phyloP scores from a whole-genome alignment of 2,329 filamentous ascomycete species.

The Zymoseptoria crescenta region DNA sequence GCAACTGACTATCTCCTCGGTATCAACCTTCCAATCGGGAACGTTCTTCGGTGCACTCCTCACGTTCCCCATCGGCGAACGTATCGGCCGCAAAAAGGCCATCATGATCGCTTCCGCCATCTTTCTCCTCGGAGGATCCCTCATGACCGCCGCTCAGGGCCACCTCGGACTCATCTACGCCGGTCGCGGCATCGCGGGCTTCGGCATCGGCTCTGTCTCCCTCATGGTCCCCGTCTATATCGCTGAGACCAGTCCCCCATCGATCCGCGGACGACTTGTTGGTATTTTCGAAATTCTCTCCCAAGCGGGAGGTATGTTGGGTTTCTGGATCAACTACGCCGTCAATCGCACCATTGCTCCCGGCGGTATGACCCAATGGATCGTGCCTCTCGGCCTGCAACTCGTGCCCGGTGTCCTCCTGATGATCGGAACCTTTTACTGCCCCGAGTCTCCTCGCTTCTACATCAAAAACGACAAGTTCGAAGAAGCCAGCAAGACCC shows the following conservation, averaged over 20 bases:
- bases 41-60: constrained; percentile 35
- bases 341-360: constrained; percentile 37
- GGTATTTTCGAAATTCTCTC: constrained; percentile 61
- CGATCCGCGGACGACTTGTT: constrained; percentile 56
- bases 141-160: constrained; percentile 33
- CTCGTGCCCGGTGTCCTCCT: constrained; percentile 35
- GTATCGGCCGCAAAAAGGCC: constrained; percentile 42
- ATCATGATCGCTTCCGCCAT: constrained; percentile 40
- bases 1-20: background rate
- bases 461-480: constrained; percentile 18
- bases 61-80: constrained; percentile 42
- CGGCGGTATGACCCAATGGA: constrained; percentile 49
- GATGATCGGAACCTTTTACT: constrained; percentile 31
- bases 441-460: constrained; percentile 29
- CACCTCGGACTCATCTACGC: constrained; percentile 31
- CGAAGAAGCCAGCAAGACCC: constrained; percentile 35
- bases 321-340: constrained; percentile 39
- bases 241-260: constrained; percentile 46
- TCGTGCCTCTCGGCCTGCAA: constrained; percentile 50
- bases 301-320: constrained; percentile 50
- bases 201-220: constrained; percentile 33
- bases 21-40: constrained; percentile 32
- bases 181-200: constrained; percentile 32
- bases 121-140: constrained; percentile 36
- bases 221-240: constrained; percentile 34